Evolutionary conservation across 2,329 filamentous ascomycete genomes (phyloP).

Genomic region (Thielaviopsis musarum): DNA sequence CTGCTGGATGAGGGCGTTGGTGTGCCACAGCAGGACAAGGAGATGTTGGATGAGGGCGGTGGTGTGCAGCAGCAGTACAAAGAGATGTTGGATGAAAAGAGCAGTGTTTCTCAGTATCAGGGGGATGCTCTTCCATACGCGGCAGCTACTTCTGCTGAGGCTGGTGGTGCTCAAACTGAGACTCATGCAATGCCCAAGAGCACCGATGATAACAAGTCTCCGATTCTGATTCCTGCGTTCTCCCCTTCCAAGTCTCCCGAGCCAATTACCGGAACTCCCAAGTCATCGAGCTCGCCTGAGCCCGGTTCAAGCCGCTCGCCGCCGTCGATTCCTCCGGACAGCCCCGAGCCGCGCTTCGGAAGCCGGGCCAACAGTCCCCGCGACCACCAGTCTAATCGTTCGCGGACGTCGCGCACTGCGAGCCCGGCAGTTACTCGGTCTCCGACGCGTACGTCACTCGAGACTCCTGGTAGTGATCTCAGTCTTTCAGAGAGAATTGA

Average conservation of each 20-base stretch:
- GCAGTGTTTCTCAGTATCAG: neutral
- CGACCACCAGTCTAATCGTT: neutral
- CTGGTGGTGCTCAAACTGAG: neutral
- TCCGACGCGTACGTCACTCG: neutral
- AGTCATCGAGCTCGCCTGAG: slow-evolving; percentile 1
- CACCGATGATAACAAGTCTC: neutral
- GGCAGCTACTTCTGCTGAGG: neutral
- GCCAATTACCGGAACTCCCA: neutral
- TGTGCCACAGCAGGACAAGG: neutral
- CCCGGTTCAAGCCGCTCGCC: neutral
- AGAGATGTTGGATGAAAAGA: neutral
- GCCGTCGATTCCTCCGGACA: neutral
- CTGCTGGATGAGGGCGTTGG: slow-evolving; percentile 12
- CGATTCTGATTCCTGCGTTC: neutral
- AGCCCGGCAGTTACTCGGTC: slow-evolving; percentile 1
- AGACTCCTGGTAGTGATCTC: slow-evolving; percentile 3
- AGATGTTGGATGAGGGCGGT: neutral
- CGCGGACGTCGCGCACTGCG: slow-evolving; percentile 3
- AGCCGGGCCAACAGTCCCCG: slow-evolving; percentile 9
- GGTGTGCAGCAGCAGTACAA: neutral
- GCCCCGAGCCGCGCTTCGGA: slow-evolving; percentile 1
- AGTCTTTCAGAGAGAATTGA: slow-evolving; percentile 11
- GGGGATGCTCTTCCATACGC: neutral
- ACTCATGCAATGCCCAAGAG: neutral
- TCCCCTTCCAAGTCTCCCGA: slow-evolving; percentile 2